Conservation (phyloP, 257 asterid species). For the Plantago elongata region DNA sequence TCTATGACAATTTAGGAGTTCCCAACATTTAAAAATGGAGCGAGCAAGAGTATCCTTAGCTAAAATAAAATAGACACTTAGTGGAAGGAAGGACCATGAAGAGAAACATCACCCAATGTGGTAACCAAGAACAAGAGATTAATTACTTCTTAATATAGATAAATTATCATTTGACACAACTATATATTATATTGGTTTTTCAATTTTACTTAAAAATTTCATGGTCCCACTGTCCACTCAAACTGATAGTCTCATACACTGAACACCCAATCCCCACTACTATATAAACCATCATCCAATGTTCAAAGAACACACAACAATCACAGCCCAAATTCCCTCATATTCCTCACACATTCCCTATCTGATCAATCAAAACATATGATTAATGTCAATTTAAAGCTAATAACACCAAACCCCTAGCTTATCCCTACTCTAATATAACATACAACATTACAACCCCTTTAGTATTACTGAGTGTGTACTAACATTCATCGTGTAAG, state of each 20-base stretch:
- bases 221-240: background rate
- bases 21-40: too few species aligned
- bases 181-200: background rate
- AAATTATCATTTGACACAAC: background rate
- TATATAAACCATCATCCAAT: slow-evolving; percentile 8
- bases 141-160: background rate
- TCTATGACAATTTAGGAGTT: too few species aligned
- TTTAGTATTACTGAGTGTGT: background rate
- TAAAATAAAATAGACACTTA: too few species aligned
- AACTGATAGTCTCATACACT: background rate
- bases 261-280: background rate
- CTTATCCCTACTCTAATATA: background rate
- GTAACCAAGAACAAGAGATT: too few species aligned
- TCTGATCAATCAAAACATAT: too few species aligned
- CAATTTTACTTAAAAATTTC: too few species aligned
- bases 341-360: background rate
- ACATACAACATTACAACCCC: background rate
- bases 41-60: too few species aligned
- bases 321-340: background rate
- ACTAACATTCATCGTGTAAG: background rate
- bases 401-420: background rate
- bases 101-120: too few species aligned
- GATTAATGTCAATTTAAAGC: background rate
- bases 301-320: background rate
- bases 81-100: too few species aligned